Evolutionary conservation across 2,329 filamentous ascomycete species (phyloP), one percentile per base, ranked within the genome.

Genomic region (Arthrobotrys entomopaga): DNA sequence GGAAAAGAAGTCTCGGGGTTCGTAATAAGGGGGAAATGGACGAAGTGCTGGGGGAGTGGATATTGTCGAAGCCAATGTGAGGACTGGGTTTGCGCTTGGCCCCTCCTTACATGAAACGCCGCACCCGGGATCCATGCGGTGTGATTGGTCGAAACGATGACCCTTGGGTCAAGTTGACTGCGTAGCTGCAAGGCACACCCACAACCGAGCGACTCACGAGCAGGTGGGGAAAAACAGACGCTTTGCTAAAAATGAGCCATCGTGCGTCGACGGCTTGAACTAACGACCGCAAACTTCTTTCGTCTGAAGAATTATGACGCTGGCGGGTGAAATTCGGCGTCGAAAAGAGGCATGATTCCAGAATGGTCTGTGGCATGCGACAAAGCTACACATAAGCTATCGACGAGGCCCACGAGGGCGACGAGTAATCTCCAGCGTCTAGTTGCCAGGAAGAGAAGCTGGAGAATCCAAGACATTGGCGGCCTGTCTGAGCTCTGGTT

Each of bases 101-200:
- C 34, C 22, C 57, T 57, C 46, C 60, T 64, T 57, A 74, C 43
- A 22, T 74, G 70, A 74, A 66, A 74, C 70, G 70, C 70, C 50
- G 57, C 56, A 67, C 34, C 63, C 63, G 70, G 56, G 52, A 26
- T 3, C 6, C n/a, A 16, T 43, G 38, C n/a, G 1, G n/a, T 61
- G 11, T 74, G 63, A 74, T 74, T 74, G 70, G 70, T 15, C 38
- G 29, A 54, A 48, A n/a, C 54, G 43, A 64, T 13, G 22, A 16
- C 69, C 56, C 57, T 34, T 34, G 29, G 29, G 29, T 34, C 29
- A 34, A 5, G 6, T 54, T 61, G 58, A 22, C 52, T 26, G 43
- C 16, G 29, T 34, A 64, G 58, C 53, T 70, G 57, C 52, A 56
- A 59, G 48, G 38, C 46, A 56, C 29, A 53, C 43, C 63, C 48